Conservation (phyloP, 2,329 filamentous ascomycete genomes). For the Talaromyces atroroseus region DNA sequence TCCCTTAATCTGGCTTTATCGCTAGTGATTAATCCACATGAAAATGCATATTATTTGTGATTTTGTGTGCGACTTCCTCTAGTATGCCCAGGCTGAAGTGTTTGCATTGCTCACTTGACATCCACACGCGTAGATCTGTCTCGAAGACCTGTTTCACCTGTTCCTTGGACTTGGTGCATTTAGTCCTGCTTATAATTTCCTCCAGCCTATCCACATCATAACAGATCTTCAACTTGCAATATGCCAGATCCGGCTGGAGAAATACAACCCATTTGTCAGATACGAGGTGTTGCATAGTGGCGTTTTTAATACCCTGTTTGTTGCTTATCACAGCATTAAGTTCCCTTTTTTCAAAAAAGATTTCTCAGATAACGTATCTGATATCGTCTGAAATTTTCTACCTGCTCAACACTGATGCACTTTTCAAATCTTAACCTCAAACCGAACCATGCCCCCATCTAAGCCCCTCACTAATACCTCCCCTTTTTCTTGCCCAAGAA, state of each 20-base stretch:
- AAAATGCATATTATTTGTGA: background rate
- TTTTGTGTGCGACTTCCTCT: background rate
- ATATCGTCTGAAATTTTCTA: too few relatives aligned
- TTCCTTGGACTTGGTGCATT: background rate
- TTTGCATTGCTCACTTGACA: background rate
- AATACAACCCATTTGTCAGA: background rate
- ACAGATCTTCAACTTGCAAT: background rate
- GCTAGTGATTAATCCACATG: conserved; percentile 1
- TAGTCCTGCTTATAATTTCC: too few relatives aligned
- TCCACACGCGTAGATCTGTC: background rate
- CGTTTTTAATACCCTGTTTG: background rate
- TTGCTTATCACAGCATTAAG: background rate
- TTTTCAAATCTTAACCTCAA: background rate
- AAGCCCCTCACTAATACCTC: background rate
- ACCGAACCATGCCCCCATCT: background rate
- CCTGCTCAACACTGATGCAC: background rate
- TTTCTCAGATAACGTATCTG: too few relatives aligned
- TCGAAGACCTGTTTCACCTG: background rate
- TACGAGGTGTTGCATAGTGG: background rate
- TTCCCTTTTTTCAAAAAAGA: too few relatives aligned
- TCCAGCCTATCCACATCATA: background rate
- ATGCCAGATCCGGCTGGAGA: background rate
- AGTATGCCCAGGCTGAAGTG: background rate
- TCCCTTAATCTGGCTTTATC: background rate
- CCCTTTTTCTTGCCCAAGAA: background rate